Evolutionary conservation across 2,329 filamentous ascomycete species (phyloP), one percentile per base, ranked within the genome.

Genomic region (Capronia epimyces): DNA sequence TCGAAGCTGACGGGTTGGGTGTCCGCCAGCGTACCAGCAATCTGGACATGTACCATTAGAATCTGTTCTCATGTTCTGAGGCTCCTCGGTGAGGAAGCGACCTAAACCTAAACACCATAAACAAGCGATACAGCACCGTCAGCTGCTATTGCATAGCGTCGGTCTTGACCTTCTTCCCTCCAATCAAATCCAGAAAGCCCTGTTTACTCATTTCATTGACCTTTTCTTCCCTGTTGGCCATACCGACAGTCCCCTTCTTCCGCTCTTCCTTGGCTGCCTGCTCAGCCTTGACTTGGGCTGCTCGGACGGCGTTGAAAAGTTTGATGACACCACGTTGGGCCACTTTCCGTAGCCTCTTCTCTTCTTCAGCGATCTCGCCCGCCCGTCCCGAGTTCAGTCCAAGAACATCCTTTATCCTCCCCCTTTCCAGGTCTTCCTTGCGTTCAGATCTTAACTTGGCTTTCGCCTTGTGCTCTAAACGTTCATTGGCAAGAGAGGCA

Each of bases 181-280:
- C 76, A 66, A 98, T 95, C 67, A 97, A 71, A 55, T 97, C 91
- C 67, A 98, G 70, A 72, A 97, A 98, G 0, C 91, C 90, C 72
- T 96, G 87, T 74, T 95, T 94, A 68, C 86, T 95, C 84, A 98
- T 93, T 75, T 97, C 90, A 59, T 88, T 93, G 46, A 95, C 78
- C 73, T 86, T 89, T 71, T 94, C 89, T 70, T 94, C 86, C 59
- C 89, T 81, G 68, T 86, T 82, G 55, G 79, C 80, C 64, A 89
- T 82, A 1, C 91, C 91, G 25, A 95, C 79, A 0, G 94, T 75
- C 2, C 89, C 87, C 54, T 84, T 80, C 60, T 81, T 82, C 68
- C 80, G 80, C 43, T 82, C 78, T 59, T 81, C 80, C 67, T 76
- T 81, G 65, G 64, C 67, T 13, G 86, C 83, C 3, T 89, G 86